These are phyloP conservation scores for Trichopus zeylanicus DNA, from an alignment of 116 monocot genomes.

Conservation along the genomic window DNA sequence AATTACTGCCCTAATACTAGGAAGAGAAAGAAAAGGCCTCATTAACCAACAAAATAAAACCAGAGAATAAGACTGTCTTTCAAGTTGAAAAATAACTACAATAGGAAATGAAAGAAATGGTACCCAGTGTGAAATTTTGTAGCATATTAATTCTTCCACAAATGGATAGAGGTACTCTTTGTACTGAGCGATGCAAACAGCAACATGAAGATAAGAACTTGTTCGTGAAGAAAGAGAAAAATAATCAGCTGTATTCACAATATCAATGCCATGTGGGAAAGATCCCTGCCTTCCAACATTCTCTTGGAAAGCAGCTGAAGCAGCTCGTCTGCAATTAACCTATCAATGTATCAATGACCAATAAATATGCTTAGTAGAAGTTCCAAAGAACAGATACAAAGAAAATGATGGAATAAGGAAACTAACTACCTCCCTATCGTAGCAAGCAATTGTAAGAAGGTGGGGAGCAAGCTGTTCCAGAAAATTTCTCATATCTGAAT, in stretches of 20 bases:
- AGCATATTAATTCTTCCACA: slow-evolving; percentile 68
- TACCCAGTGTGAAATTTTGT: slow-evolving; percentile 97
- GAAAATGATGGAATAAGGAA: slow-evolving; percentile 4
- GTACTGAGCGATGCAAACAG: slow-evolving; percentile 71
- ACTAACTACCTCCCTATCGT: slow-evolving; percentile 87
- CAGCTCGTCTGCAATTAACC: slow-evolving; percentile 99
- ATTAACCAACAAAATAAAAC: no score
- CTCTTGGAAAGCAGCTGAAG: slow-evolving; percentile 99
- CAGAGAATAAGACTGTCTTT: no score
- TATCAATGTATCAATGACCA: no score
- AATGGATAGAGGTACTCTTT: slow-evolving; percentile 78
- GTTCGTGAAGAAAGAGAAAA: slow-evolving; percentile 82
- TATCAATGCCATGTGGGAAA: slow-evolving; percentile 92
- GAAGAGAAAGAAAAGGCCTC: no score
- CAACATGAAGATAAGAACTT: slow-evolving; percentile 87
- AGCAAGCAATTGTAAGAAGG: slow-evolving; percentile 88
- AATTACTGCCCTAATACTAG: no score
- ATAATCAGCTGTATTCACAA: slow-evolving; percentile 89
- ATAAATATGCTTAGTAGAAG: no score
- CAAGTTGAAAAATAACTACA: neutral
- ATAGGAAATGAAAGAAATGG: neutral
- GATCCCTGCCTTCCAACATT: slow-evolving; percentile 95
- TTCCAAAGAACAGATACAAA: neutral
- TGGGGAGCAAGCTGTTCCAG: slow-evolving; percentile 78
- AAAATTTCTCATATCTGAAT: slow-evolving; percentile 70